Evolutionary conservation across 176 grass and related monocot species (phyloP), one percentile per base, ranked within the genome.

Genomic region (Oryza officinalis): DNA sequence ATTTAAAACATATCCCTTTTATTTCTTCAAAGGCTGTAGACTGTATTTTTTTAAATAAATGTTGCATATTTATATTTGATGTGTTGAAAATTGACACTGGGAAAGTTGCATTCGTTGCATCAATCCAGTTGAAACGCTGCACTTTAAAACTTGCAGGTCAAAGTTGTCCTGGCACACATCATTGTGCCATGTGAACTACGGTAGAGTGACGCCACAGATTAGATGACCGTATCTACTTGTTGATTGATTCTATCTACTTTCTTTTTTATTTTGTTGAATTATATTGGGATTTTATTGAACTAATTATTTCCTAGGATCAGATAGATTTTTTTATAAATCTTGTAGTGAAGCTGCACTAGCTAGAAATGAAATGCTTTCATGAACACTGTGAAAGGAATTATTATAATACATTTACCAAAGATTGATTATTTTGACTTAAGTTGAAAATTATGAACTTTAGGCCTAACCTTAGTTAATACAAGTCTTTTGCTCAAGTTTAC

Each of bases 401-500:
- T 59, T 71, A 41, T 59, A 9, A 41, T 41, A 30, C 14, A 6
- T 20, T 38, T 25, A 15, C 27, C 12, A 46, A 44, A 30, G 27
- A 17, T 27, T 46, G 50, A 72, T 72, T 63, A 6, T 67, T 32
- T 54, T 69, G 8, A 13, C 37, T 44, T 15, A 2, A 71, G 20
- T 18, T 66, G 35, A 3, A 64, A 78, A 60, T 70, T 78, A 41
- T 65, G 37, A 38, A 38, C 37, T 38, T 38, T 8, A 38, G 37
- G 1, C 37, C 7, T 38, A 38, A 38, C 7, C 37, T 38, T 38
- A 38, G 37, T 27, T 70, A 59, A 18, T 12, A 67, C 50, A 73
- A 64, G 27, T 64, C 27, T 63, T 85, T 11, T 85, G 10, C 67
- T 71, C 59, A 73, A 54, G 68, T 72, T 67, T 75, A 23, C 54